Evolutionary conservation across 768 basidiomycete species (phyloP), one percentile per base, ranked within the genome.

Genomic region (Xerocomus spinulosus): DNA sequence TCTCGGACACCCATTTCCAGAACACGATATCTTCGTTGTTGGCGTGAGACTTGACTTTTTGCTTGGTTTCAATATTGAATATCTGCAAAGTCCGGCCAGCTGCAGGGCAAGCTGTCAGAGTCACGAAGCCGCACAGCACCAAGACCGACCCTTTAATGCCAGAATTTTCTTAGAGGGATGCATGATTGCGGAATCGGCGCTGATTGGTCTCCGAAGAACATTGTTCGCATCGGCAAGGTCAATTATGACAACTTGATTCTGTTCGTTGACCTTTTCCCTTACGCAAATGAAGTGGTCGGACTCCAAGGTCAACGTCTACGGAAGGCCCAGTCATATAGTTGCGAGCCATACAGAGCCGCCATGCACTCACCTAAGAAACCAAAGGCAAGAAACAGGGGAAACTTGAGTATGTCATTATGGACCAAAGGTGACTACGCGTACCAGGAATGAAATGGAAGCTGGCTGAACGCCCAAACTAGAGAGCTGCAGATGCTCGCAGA

Each of bases 171-270:
- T 83, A 51, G 80, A 81, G 34, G 91, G 92, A 64, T 97, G 93
- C 95, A 99, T 98, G 59, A 99, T 96, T 48, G 96, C 95, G 32
- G 91, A 92, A 67, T 99, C 96, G n/a, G 96, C 96, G 21, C 90
- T 87, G 62, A 99, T 98, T 53, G 93, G 93, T 58, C 93, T 78
- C 51, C 93, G 85, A 47, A 94, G 80, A 60, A 98, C 89, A 85
- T 95, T 91, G 74, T 97, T 97, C 60, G 94, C 92, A 69, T 98
- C 92, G 52, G 87, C 76, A 54, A 99, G 85, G 83, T 98, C 95
- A 64, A 99, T 88, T 65, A 99, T 98, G 66, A 97, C 95, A 54
- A 99, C 96, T 71, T 97, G 94, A 71, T 95, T 92, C 63, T 91
- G 85, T 55, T 94, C 93, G 61, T 87, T 85, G 63, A 92, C 80